phyloP scores from a whole-genome alignment of 331 rosid genomes.

The Rhamnella rubrinervis region DNA sequence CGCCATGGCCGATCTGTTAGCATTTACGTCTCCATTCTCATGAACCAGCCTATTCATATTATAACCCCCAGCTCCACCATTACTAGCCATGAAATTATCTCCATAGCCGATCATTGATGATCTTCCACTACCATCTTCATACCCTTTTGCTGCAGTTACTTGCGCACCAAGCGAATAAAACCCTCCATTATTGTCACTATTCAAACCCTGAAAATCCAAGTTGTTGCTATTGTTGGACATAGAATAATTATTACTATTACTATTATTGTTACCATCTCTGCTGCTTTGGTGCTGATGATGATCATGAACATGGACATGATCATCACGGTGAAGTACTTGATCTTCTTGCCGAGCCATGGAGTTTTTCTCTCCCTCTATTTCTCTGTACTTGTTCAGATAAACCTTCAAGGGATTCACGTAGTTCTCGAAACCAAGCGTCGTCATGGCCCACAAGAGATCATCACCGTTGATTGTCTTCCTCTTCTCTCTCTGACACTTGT shows the following conservation, averaged over 20 bases:
- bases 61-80: conserved; percentile 7
- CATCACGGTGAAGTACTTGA: background rate
- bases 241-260: conserved; percentile 7
- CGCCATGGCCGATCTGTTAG: conserved; percentile 32
- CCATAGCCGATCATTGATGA: conserved; percentile 36
- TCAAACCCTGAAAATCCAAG: conserved; percentile 30
- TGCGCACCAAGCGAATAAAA: conserved; percentile 50
- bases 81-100: conserved; percentile 21
- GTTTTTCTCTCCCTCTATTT: conserved; percentile 70
- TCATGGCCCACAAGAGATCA: conserved; percentile 96
- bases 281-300: background rate
- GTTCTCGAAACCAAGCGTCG: conserved; percentile 79
- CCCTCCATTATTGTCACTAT: conserved; percentile 23
- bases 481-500: conserved; percentile 85
- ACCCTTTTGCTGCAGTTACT: conserved; percentile 25
- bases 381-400: conserved; percentile 73
- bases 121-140: conserved; percentile 33
- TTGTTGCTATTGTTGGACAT: background rate
- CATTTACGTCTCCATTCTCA: conserved; percentile 45
- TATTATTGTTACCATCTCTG: conserved; percentile 6
- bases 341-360: conserved; percentile 44
- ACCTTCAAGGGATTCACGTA: conserved; percentile 74
- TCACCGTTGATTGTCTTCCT: conserved; percentile 92
- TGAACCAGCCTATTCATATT: conserved; percentile 16
- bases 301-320: too few species aligned